These are phyloP conservation scores for Astrothelium subdiscretum DNA, from an alignment of 495 filamentous ascomycete species.

Conservation along the genomic window DNA sequence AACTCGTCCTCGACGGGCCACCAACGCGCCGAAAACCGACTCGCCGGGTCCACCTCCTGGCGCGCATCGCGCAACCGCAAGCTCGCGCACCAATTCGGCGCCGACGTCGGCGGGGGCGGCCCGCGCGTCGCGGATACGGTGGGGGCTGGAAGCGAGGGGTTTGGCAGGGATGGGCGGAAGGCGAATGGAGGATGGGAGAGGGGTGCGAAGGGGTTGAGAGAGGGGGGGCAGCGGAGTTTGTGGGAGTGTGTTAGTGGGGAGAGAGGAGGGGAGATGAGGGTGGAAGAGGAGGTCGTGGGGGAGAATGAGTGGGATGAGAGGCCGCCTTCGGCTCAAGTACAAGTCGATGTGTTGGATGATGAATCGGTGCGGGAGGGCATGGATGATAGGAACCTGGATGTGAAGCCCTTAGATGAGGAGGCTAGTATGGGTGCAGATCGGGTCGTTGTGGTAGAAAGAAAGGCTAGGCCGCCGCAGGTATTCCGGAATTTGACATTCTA, in stretches of 20 bases:
- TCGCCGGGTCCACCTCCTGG: slow-evolving; percentile 55
- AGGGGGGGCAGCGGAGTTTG: slow-evolving; percentile 34
- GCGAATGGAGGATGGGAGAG: slow-evolving; percentile 33
- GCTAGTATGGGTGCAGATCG: neutral
- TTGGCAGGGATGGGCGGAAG: slow-evolving; percentile 31
- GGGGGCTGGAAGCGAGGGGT: slow-evolving; percentile 36
- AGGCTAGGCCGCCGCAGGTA: slow-evolving; percentile 31
- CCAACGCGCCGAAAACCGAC: slow-evolving; percentile 55
- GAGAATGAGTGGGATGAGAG: slow-evolving; percentile 24
- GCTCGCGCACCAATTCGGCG: slow-evolving; percentile 54
- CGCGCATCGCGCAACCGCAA: slow-evolving; percentile 54
- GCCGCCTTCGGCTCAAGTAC: slow-evolving; percentile 4
- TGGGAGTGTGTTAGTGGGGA: slow-evolving; percentile 25
- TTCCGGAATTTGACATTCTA: slow-evolving; percentile 63
- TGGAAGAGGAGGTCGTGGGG: slow-evolving; percentile 19
- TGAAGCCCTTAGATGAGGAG: neutral
- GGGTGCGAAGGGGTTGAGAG: slow-evolving; percentile 33
- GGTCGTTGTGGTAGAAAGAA: neutral
- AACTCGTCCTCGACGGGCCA: slow-evolving; percentile 72
- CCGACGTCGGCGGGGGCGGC: slow-evolving; percentile 33
- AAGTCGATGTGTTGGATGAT: slow-evolving; percentile 7
- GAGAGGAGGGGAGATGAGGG: slow-evolving; percentile 19
- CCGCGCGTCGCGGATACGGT: slow-evolving; percentile 48
- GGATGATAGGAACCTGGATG: slow-evolving; percentile 8
- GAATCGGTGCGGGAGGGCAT: neutral